Base-by-base conservation (phyloP, 2,329 filamentous ascomycete species). In the Aureobasidium melanogenum region DNA sequence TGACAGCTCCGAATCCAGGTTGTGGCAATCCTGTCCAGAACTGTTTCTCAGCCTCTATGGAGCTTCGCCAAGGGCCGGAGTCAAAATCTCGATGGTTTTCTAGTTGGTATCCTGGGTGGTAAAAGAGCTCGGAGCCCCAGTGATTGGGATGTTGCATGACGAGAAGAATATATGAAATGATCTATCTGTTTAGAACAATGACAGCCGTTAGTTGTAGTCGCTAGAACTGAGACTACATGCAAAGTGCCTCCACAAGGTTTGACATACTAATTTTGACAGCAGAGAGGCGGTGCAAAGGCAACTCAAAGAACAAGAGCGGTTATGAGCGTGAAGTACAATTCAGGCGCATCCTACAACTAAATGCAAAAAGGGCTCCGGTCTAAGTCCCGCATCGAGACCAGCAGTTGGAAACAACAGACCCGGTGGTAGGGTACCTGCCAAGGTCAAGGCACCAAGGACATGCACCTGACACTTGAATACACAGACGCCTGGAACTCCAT, bases 281-380 rank as follows among this genome's bases (percentile, higher is more conserved):
- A 39, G 43, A 39, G 43, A 32, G 55, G 43, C 44, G 22, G 43
- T 50, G 34, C 56, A 59, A 50, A 22, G 5, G 36, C 19, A 26
- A 34, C 28, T 44, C 39, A 26, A 28, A 9, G 22, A 34, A 38
- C 14, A 47, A 47, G 14, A 57, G 38, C 32, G 15, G 22, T 46
- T 26, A 46, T 14, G 17, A 12, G 26, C 4, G 12, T 46, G 28
- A 57, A 26, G 41, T 38, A 47, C 9, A 19, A 34, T 24, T 30
- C 44, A 47, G 54, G 54, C 41, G 54, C 52, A 47, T n/a, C 52
- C 28, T 38, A 47, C 30, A 38, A 36, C 54, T 57, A 57, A 57
- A 57, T 57, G 41, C 14, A 43, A 32, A 44, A 22, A 32, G 26
- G 19, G 12, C 52, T 44, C 10, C 44, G 26, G 24, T 56, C 14